phyloP scores from a whole-genome alignment of 2,329 filamentous ascomycete species.

The Bipolaris cookei region DNA sequence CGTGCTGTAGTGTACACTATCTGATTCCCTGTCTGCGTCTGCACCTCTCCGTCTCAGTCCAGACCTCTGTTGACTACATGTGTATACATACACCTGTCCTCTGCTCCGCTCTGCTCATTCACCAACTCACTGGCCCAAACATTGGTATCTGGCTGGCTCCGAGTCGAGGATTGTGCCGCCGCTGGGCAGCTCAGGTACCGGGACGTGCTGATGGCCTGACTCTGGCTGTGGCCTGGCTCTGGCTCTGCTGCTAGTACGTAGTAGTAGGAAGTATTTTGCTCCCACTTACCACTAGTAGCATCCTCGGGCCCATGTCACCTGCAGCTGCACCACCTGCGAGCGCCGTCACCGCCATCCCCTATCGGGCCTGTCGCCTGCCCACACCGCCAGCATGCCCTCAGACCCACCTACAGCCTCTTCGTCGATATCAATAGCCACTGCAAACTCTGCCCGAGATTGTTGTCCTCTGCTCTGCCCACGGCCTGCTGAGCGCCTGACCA shows the following conservation, averaged over 20 bases:
- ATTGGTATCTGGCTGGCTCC: neutral
- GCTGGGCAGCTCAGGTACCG: conserved; percentile 3
- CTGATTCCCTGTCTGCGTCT: neutral
- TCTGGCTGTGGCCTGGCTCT: neutral
- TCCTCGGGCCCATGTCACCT: conserved; percentile 12
- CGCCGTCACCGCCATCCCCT: conserved; percentile 7
- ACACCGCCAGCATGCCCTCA: conserved; percentile 9
- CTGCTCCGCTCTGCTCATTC: neutral
- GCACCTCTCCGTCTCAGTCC: neutral
- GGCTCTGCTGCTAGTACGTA: no score
- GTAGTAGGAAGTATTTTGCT: no score
- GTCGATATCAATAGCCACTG: conserved; percentile 6
- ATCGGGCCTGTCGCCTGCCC: neutral
- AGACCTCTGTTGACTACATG: no score
- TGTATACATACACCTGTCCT: no score
- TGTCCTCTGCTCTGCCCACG: no score
- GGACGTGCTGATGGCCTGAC: conserved; percentile 12
- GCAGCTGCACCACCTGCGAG: conserved; percentile 1
- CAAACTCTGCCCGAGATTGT: conserved; percentile 9
- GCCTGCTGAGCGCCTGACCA: no score
- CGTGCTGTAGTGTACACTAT: no score
- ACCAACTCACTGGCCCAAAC: neutral
- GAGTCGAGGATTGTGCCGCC: neutral
- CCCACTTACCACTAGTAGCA: neutral
- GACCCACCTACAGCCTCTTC: conserved; percentile 3